Percentiles rank a stretch among this genome's conserved stretches.
Evolutionary conservation across 2,329 filamentous ascomycete species (phyloP).

Genomic region (Cladorrhinum sp.): DNA sequence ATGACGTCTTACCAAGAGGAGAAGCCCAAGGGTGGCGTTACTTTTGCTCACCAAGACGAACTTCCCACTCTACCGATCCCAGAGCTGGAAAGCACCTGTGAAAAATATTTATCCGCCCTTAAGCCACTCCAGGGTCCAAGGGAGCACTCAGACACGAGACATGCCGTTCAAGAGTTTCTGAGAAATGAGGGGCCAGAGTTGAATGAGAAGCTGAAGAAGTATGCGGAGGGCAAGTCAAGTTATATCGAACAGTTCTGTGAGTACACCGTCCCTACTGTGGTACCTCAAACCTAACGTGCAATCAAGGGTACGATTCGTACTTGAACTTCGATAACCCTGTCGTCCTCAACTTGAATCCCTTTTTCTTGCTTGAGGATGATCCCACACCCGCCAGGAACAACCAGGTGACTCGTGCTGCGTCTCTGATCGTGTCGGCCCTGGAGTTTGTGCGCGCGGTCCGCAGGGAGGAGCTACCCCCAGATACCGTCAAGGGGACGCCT

Average conservation of each 20-base stretch:
- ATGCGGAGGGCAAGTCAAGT: constrained; percentile 85
- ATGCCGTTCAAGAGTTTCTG: constrained; percentile 80
- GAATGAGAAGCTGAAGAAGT: constrained; percentile 85
- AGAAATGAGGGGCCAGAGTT: constrained; percentile 75
- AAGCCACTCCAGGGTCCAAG: constrained; percentile 75
- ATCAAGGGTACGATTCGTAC: constrained; percentile 93
- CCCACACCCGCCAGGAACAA: constrained; percentile 95
- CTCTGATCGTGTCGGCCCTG: constrained; percentile 82
- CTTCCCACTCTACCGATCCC: constrained; percentile 92
- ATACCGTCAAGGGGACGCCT: constrained; percentile 77
- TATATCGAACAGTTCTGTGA: constrained; percentile 99
- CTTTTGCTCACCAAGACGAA: constrained; percentile 83
- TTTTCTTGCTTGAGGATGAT: constrained; percentile 96
- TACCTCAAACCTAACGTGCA: constrained; percentile 19
- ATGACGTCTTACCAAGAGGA: constrained; percentile 49
- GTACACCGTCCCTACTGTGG: constrained; percentile 35
- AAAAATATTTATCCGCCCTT: constrained; percentile 75
- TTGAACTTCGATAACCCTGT: constrained; percentile 97
- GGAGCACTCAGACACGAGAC: constrained; percentile 78
- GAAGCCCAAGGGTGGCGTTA: constrained; percentile 67
- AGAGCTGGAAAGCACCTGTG: constrained; percentile 73
- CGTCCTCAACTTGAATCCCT: constrained; percentile 94
- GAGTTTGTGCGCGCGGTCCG: constrained; percentile 91
- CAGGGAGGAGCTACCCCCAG: constrained; percentile 87
- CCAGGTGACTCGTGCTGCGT: constrained; percentile 91